Percentiles rank a stretch among this genome's conserved stretches.
Evolutionary conservation across 2,329 filamentous ascomycete genomes (phyloP).

Genomic region (Fusarium torulosum): DNA sequence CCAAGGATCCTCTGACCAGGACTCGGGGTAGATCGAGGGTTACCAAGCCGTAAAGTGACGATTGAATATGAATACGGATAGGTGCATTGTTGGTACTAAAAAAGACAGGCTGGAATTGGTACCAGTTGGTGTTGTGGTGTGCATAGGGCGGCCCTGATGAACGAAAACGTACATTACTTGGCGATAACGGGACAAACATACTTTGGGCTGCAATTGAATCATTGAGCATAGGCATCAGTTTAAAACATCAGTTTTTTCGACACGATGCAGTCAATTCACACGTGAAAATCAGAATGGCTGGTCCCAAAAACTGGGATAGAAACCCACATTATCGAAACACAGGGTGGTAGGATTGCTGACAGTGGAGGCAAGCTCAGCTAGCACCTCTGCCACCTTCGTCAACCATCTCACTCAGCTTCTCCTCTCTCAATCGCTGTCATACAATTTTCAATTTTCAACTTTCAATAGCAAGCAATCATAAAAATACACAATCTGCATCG

Average conservation of each 20-base stretch:
- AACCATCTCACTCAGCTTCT: background rate
- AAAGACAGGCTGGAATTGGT: background rate
- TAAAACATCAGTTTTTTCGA: background rate
- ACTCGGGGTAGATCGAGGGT: slow-evolving; percentile 13
- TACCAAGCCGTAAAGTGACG: background rate
- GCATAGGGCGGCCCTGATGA: slow-evolving; percentile 5
- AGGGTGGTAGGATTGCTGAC: background rate
- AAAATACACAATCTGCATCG: background rate
- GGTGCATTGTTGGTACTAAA: background rate
- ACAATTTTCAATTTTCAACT: background rate
- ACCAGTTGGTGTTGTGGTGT: background rate
- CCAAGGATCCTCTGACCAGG: background rate
- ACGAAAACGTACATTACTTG: background rate
- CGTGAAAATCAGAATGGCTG: background rate
- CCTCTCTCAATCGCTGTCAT: background rate
- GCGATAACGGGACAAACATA: slow-evolving; percentile 23
- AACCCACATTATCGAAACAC: background rate
- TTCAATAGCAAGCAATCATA: background rate
- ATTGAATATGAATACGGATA: background rate
- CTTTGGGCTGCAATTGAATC: slow-evolving; percentile 9
- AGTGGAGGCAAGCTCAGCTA: slow-evolving; percentile 1
- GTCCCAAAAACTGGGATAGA: background rate
- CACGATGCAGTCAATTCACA: background rate
- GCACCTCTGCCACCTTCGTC: background rate
- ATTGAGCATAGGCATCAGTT: background rate